These are phyloP conservation scores for Monascus purpureus DNA, from an alignment of 495 filamentous ascomycete species.

Conservation along the genomic window DNA sequence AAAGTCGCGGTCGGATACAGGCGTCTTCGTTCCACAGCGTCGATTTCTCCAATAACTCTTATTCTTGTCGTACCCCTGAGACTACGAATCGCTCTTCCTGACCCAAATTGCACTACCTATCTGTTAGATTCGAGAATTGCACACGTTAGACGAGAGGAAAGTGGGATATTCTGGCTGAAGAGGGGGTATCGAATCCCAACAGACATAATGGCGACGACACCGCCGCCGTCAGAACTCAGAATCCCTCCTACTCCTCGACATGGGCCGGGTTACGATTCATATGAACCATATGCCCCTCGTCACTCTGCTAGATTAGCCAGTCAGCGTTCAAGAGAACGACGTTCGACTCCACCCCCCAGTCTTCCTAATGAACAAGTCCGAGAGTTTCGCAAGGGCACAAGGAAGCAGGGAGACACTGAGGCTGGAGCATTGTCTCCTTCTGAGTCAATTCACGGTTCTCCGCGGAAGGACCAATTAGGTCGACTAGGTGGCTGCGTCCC, in stretches of 20 bases:
- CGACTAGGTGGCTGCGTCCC: slow-evolving; percentile 1
- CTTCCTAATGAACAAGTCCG: slow-evolving; percentile 11
- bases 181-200: background rate
- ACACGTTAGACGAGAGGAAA: too few species aligned
- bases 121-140: too few species aligned
- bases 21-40: too few species aligned
- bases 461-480: slow-evolving; percentile 34
- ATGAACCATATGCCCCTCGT: slow-evolving; percentile 49
- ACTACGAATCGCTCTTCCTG: too few species aligned
- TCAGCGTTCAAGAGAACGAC: slow-evolving; percentile 16
- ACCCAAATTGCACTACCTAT: too few species aligned
- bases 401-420: slow-evolving; percentile 9
- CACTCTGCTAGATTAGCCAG: slow-evolving; percentile 34
- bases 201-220: slow-evolving; percentile 46
- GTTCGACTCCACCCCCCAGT: slow-evolving; percentile 25
- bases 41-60: too few species aligned
- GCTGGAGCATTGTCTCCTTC: slow-evolving; percentile 14
- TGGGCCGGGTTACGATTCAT: slow-evolving; percentile 52
- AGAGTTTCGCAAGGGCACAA: slow-evolving; percentile 6
- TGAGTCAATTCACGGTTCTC: slow-evolving; percentile 31
- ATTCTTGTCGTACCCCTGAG: too few species aligned
- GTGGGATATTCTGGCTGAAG: too few species aligned
- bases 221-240: slow-evolving; percentile 43
- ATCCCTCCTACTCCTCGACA: slow-evolving; percentile 63
- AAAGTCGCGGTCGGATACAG: too few species aligned